Evolutionary conservation across 163 green algal species (phyloP).

Genomic region (Chlamydomonas reinhardtii): DNA sequence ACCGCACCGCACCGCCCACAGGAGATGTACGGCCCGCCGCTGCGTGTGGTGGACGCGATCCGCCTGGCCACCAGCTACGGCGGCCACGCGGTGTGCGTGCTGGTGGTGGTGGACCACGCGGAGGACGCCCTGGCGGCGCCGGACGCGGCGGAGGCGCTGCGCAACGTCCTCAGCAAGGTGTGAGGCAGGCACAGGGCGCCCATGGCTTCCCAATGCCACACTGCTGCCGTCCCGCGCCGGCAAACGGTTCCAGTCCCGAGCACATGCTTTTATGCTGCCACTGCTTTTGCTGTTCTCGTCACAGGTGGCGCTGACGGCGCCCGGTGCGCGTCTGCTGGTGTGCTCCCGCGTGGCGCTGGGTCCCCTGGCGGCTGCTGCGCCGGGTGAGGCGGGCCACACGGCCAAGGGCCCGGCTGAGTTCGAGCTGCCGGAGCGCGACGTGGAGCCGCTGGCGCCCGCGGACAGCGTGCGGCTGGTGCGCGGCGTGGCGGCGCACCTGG

Average conservation of each 20-base stretch:
- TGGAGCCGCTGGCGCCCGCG: not conserved
- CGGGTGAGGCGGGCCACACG: no score
- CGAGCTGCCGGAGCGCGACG: no score
- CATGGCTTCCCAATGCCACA: no score
- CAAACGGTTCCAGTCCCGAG: no score
- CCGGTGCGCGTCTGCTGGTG: not conserved
- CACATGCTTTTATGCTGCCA: no score
- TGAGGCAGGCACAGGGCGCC: no score
- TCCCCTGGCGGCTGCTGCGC: no score
- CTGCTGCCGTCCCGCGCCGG: no score
- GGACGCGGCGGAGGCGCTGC: constrained; percentile 11
- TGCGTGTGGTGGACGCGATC: not conserved
- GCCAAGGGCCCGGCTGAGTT: no score
- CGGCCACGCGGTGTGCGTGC: not conserved
- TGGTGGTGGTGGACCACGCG: constrained; percentile 25
- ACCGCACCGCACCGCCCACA: not conserved
- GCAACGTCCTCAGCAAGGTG: not conserved
- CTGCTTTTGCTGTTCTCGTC: no score
- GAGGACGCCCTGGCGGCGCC: constrained; percentile 20
- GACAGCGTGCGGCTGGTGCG: not conserved
- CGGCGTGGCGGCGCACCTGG: not conserved
- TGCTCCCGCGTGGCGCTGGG: no score
- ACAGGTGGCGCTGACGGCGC: constrained; percentile 12
- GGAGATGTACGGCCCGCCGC: not conserved
- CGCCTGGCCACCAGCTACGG: not conserved